Percentiles rank a stretch among this genome's conserved stretches.
Evolutionary conservation across 805 yeast genomes (phyloP).

Genomic region (Pichia scutulata): DNA sequence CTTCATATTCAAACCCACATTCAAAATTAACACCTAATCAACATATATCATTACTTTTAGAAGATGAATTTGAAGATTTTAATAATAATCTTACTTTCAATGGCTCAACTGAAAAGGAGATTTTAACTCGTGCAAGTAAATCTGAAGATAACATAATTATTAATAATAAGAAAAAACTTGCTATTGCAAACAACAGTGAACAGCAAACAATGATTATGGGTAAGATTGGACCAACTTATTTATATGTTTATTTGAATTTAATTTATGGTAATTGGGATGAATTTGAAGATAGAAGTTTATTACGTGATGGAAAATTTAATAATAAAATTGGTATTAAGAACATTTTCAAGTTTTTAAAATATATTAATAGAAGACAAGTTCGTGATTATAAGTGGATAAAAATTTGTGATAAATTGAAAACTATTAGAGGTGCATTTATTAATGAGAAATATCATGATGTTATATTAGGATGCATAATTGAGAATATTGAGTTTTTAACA

Average conservation of each 20-base stretch:
- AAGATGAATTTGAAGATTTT: background rate
- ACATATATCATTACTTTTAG: slow-evolving; percentile 1
- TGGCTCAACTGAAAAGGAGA: background rate
- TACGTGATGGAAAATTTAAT: background rate
- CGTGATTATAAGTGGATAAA: slow-evolving; percentile 1
- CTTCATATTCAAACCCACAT: background rate
- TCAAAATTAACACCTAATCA: background rate
- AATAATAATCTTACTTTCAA: background rate
- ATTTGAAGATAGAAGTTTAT: background rate
- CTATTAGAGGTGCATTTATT: background rate
- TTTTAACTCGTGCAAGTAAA: background rate
- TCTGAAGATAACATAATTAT: background rate
- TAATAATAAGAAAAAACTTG: background rate
- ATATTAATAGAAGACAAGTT: background rate
- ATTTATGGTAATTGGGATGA: slow-evolving; percentile 9
- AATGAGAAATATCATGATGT: slow-evolving; percentile 1
- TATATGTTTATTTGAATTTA: slow-evolving; percentile 2
- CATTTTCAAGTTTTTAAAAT: background rate
- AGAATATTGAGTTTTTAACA: slow-evolving; percentile 1
- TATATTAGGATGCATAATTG: background rate
- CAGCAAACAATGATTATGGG: background rate
- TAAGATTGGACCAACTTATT: slow-evolving; percentile 3
- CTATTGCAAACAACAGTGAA: background rate
- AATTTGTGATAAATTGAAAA: background rate
- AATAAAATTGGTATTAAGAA: background rate